These are phyloP conservation scores for Oldenlandia corymbosa DNA, from an alignment of 257 asterid genomes.

Conservation along the genomic window DNA sequence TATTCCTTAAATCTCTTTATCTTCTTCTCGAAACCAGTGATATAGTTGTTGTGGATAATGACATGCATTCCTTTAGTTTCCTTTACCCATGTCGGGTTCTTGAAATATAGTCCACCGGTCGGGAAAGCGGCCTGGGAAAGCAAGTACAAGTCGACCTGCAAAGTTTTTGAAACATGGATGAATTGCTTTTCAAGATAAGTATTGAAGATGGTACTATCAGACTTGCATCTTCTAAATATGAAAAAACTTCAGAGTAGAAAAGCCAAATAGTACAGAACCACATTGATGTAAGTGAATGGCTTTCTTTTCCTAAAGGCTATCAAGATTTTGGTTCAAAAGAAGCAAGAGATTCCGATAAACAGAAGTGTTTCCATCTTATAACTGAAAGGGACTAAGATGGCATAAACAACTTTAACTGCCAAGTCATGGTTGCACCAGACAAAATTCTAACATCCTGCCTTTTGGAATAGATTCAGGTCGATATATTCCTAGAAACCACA, in stretches of 20 bases:
- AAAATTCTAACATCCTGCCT: no score
- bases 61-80: slow-evolving; percentile 91
- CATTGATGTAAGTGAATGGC: neutral
- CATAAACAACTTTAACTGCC: no score
- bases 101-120: slow-evolving; percentile 94
- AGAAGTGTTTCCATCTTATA: neutral
- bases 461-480: no score
- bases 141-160: slow-evolving; percentile 88
- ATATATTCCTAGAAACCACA: no score
- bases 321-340: neutral
- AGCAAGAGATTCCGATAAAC: neutral
- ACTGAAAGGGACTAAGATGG: no score
- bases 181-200: slow-evolving; percentile 9
- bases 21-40: slow-evolving; percentile 88
- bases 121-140: slow-evolving; percentile 94
- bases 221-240: no score
- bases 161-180: slow-evolving; percentile 5
- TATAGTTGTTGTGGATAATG: slow-evolving; percentile 85
- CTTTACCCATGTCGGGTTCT: slow-evolving; percentile 82
- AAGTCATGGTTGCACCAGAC: neutral
- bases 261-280: no score
- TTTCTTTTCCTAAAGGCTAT: neutral
- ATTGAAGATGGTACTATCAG: neutral
- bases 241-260: no score
- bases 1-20: slow-evolving; percentile 68